These are phyloP conservation scores for Phytophthora pinifolia DNA, from an alignment of 352 stramenopile genomes.

Conservation along the genomic window DNA sequence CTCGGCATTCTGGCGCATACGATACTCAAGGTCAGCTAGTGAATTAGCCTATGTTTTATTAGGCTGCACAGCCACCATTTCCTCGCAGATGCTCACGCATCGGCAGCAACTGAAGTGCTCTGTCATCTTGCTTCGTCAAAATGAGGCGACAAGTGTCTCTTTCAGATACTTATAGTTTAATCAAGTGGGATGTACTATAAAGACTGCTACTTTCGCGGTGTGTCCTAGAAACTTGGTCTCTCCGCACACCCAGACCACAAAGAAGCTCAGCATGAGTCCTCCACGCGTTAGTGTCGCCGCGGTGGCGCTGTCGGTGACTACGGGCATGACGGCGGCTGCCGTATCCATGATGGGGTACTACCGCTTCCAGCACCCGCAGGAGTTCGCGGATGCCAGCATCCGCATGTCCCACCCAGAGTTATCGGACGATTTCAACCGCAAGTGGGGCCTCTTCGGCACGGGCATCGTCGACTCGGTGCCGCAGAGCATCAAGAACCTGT, in stretches of 20 bases:
- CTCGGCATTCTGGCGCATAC: conserved; percentile 54
- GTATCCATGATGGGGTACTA: conserved; percentile 84
- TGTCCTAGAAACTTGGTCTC: not conserved
- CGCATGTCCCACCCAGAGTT: conserved; percentile 79
- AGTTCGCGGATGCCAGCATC: conserved; percentile 82
- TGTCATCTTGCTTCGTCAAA: conserved; percentile 18
- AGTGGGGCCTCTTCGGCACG: conserved; percentile 86
- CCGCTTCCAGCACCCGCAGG: conserved; percentile 79
- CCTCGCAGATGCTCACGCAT: conserved; percentile 71
- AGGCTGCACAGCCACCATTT: conserved; percentile 50
- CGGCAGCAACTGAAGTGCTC: conserved; percentile 54
- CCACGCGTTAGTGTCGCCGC: conserved; percentile 52
- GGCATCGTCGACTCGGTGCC: conserved; percentile 77
- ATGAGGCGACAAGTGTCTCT: not conserved
- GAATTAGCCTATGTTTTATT: not conserved
- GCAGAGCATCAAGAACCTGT: conserved; percentile 59
- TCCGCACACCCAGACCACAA: conserved; percentile 2
- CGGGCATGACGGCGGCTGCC: conserved; percentile 79
- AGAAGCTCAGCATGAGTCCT: conserved; percentile 28
- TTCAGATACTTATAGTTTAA: not conserved
- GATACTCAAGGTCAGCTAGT: not conserved
- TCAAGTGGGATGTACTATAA: not conserved
- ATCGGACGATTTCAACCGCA: conserved; percentile 65
- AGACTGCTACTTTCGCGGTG: conserved; percentile 10
- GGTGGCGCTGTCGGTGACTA: conserved; percentile 69